Evolutionary conservation across 2,329 filamentous ascomycete genomes (phyloP).

Genomic region (Zymoseptoria passerinii): DNA sequence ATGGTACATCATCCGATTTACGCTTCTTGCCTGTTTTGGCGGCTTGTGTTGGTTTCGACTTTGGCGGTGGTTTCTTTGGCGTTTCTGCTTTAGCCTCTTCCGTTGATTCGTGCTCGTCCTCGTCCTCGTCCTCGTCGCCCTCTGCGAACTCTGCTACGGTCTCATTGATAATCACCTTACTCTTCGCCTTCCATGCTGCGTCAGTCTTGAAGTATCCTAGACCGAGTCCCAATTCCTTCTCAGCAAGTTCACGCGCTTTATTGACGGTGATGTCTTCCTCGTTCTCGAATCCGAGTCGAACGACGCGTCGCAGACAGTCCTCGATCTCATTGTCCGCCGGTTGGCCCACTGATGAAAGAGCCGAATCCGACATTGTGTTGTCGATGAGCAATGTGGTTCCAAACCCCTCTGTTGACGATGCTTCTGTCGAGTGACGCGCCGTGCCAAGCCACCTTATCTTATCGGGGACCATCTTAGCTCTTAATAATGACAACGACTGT

Average conservation of each 20-base stretch:
- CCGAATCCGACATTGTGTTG: conserved; percentile 21
- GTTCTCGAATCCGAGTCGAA: conserved; percentile 33
- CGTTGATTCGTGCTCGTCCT: conserved; percentile 12
- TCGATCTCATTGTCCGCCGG: conserved; percentile 34
- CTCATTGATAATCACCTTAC: conserved; percentile 44
- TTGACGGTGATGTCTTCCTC: conserved; percentile 49
- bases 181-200: conserved; percentile 46
- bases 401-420: not conserved
- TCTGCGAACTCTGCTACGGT: conserved; percentile 15
- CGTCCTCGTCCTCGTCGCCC: conserved; percentile 33
- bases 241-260: conserved; percentile 45
- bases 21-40: conserved; percentile 24
- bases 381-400: not conserved
- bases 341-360: conserved; percentile 13
- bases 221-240: conserved; percentile 44
- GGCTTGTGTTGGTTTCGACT: conserved; percentile 12
- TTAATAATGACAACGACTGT: too few relatives aligned
- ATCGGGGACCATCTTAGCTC: not conserved
- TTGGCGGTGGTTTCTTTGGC: conserved; percentile 1
- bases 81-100: conserved; percentile 15
- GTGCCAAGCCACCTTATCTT: not conserved
- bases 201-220: conserved; percentile 49
- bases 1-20: conserved; percentile 22
- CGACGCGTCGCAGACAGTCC: conserved; percentile 33
- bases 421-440: not conserved